phyloP scores from a whole-genome alignment of 208 protist species.

The Leishmania martiniquensis region DNA sequence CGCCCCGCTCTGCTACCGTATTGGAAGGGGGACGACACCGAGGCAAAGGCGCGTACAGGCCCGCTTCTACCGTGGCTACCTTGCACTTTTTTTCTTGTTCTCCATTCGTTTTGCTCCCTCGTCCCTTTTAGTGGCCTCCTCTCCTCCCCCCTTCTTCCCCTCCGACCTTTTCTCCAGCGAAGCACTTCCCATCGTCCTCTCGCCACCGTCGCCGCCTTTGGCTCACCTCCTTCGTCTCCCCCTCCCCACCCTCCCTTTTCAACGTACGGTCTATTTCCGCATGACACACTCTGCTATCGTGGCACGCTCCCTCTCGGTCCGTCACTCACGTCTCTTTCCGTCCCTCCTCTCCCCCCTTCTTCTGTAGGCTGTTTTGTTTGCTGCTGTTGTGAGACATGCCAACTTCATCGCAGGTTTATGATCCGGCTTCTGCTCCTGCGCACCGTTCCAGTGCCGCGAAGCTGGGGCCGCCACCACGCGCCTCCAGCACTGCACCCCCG shows the following conservation, averaged over 20 bases:
- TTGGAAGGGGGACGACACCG: background rate
- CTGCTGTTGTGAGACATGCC: background rate
- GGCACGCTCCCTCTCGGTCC: background rate
- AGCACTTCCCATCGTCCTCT: too few species aligned
- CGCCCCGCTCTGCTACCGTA: background rate
- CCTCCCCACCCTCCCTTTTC: background rate
- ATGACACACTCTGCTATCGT: background rate
- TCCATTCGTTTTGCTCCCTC: background rate
- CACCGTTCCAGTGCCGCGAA: background rate
- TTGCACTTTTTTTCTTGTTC: background rate
- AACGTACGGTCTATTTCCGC: background rate
- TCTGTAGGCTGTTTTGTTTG: background rate
- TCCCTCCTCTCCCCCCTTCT: background rate
- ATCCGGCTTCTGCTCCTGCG: background rate
- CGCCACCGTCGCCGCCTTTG: too few species aligned
- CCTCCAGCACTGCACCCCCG: slow-evolving; percentile 2
- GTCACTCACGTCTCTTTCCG: background rate
- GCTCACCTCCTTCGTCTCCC: background rate
- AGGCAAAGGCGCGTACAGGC: background rate
- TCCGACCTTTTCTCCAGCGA: too few species aligned
- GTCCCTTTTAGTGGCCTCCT: background rate
- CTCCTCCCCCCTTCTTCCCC: background rate
- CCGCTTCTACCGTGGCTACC: background rate
- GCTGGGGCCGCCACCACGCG: background rate
- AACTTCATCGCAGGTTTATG: slow-evolving; percentile 9